Conservation (phyloP, 1,139 yeast genomes). For the Blastobotrys buckinghamii region DNA sequence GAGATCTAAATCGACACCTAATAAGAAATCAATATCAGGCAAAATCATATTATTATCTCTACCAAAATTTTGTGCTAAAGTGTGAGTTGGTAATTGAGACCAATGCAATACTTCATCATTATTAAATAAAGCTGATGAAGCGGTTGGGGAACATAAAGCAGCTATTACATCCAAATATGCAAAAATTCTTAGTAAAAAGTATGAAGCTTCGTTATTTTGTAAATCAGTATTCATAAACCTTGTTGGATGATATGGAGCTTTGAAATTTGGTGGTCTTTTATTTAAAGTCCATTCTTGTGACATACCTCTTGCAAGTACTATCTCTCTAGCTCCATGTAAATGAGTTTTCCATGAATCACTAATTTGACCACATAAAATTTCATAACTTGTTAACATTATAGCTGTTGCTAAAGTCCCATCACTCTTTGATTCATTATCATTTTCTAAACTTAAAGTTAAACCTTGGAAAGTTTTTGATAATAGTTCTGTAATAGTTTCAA, state of each 20-base stretch:
- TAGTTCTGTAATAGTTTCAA: slow-evolving; percentile 45
- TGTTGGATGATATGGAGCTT: slow-evolving; percentile 25
- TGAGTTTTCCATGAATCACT: slow-evolving; percentile 53
- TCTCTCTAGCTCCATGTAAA: slow-evolving; percentile 62
- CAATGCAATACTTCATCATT: slow-evolving; percentile 6
- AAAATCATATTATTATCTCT: slow-evolving; percentile 16
- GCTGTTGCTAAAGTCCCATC: slow-evolving; percentile 66
- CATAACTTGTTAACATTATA: slow-evolving; percentile 56
- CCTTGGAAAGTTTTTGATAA: slow-evolving; percentile 54
- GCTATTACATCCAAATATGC: slow-evolving; percentile 68
- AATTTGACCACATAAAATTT: slow-evolving; percentile 42
- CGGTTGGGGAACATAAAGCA: slow-evolving; percentile 37
- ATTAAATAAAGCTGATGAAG: slow-evolving; percentile 24
- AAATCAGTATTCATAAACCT: slow-evolving; percentile 21
- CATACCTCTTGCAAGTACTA: slow-evolving; percentile 53
- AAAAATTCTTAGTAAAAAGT: slow-evolving; percentile 64
- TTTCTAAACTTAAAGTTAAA: slow-evolving; percentile 46
- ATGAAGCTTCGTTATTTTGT: slow-evolving; percentile 42
- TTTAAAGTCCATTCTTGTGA: slow-evolving; percentile 22
- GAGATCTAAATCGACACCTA: slow-evolving; percentile 50
- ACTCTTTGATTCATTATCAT: slow-evolving; percentile 49
- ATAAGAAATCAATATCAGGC: slow-evolving; percentile 44
- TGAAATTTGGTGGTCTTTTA: neutral
- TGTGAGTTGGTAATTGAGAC: slow-evolving; percentile 1
- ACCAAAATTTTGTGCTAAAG: slow-evolving; percentile 20